Conservation (phyloP, 73 alveolate species). For the Paramecium tetraurelia region DNA sequence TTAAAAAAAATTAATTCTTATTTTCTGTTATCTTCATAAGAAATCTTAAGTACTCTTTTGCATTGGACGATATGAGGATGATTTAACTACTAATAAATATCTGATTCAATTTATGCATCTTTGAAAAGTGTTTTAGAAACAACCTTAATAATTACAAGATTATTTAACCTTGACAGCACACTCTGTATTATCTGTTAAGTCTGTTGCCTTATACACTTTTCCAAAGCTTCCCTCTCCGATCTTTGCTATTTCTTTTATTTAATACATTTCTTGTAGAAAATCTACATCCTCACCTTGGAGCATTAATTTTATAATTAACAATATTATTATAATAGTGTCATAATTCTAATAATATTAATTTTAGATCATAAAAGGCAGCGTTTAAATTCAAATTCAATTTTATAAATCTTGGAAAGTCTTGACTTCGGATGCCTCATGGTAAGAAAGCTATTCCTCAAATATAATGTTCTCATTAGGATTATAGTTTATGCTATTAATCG, state of each 20-base stretch:
- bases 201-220: neutral
- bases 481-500: neutral
- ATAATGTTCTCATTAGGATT: neutral
- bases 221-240: slow-evolving; percentile 24
- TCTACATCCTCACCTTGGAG: neutral
- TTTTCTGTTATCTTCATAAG: slow-evolving; percentile 8
- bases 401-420: too few species aligned
- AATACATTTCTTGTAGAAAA: neutral
- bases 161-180: slow-evolving; percentile 5
- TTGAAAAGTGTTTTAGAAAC: neutral
- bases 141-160: neutral
- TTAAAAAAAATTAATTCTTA: slow-evolving; percentile 53
- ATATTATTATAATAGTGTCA: neutral
- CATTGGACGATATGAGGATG: slow-evolving; percentile 58
- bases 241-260: neutral
- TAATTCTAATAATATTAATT: too few species aligned
- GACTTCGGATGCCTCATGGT: neutral
- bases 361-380: too few species aligned
- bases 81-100: neutral
- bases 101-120: neutral
- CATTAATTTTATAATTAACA: neutral
- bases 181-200: neutral
- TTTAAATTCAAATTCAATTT: neutral
- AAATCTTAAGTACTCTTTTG: slow-evolving; percentile 33
- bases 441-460: neutral